Evolutionary conservation across 2,329 filamentous ascomycete species (phyloP), one percentile per base, ranked within the genome.

Genomic region (Mycosphaerella arachidis): DNA sequence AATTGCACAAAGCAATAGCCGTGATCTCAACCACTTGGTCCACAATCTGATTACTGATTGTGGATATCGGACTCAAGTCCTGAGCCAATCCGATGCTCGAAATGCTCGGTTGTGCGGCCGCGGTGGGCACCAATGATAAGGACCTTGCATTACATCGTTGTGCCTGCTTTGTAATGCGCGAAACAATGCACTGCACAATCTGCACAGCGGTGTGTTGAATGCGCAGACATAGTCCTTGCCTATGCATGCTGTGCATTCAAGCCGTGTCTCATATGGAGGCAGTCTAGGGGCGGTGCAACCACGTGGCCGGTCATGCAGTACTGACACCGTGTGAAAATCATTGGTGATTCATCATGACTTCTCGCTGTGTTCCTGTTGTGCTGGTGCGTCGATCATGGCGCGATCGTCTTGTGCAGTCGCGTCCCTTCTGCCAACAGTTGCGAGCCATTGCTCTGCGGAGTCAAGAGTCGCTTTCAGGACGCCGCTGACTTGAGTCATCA

Each of bases 401-500:
- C 30, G 30, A 35, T 52, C 50, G 9, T 30, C 50, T 31, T 52
- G 27, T 33, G 55, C 59, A 24, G 50, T 52, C 45, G 58, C 58
- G 50, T 62, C 60, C 31, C 59, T 53, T 57, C 66, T 56, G n/a
- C 71, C 71, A 9, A 67, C 70, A 31, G 65, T 60, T 27, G 92
- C 89, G 65, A 93, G 90, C 94, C 94, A 97, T 67, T 88, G 86
- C 75, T 97, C 93, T 0, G 94, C 94, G 68, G 90, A 94, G 57
- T 90, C 84, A 56, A 97, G 89, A 0, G 94, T 97, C 56, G 91
- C 89, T 67, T 95, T 90, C 8, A 97, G 83, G 1, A 97, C 90
- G 5, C 87, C 86, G 45, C 87, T 94, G 53, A 99, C 91, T 73
- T 97, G 92, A 0, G 86, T 84, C 82, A 97, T 92, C 88, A 97